Evolutionary conservation across 2,329 filamentous ascomycete genomes (phyloP).

Genomic region (Aureobasidium sp.): DNA sequence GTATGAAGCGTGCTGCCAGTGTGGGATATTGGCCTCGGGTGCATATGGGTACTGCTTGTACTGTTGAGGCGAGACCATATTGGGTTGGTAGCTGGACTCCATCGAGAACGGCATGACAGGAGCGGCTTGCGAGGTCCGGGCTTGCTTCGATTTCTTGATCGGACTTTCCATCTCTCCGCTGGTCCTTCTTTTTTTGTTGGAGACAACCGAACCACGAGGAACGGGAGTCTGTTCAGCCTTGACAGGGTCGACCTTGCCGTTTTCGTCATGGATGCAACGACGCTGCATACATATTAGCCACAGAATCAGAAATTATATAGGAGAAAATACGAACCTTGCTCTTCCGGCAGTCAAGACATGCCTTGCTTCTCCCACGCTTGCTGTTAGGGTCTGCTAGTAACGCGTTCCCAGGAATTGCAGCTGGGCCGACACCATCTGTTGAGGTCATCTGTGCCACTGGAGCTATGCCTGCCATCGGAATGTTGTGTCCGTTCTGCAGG

Average conservation of each 20-base stretch:
- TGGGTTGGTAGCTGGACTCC: constrained; percentile 12
- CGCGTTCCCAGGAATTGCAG: constrained; percentile 10
- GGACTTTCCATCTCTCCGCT: constrained; percentile 31
- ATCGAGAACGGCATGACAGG: constrained; percentile 8
- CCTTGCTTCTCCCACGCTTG: constrained; percentile 45
- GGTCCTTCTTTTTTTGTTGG: constrained; percentile 41
- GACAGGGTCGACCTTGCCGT: constrained; percentile 54
- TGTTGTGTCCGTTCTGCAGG: not conserved
- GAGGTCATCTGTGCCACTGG: constrained; percentile 9
- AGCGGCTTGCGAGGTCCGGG: not conserved
- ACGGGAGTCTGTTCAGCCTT: constrained; percentile 55
- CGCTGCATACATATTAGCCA: constrained; percentile 36
- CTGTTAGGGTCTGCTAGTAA: constrained; percentile 14
- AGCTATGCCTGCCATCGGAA: not conserved
- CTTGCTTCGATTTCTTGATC: constrained; percentile 15
- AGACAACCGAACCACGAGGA: constrained; percentile 46
- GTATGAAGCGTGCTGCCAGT: constrained; percentile 19
- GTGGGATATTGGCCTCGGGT: constrained; percentile 12
- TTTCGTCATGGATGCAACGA: constrained; percentile 58
- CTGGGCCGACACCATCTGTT: constrained; percentile 1
- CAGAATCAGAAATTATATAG: constrained; percentile 7
- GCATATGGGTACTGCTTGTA: constrained; percentile 4
- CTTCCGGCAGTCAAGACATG: constrained; percentile 57
- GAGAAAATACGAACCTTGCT: constrained; percentile 47
- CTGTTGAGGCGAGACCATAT: constrained; percentile 16